phyloP scores from a whole-genome alignment of 257 asterid genomes.

The Solanum virginianum region DNA sequence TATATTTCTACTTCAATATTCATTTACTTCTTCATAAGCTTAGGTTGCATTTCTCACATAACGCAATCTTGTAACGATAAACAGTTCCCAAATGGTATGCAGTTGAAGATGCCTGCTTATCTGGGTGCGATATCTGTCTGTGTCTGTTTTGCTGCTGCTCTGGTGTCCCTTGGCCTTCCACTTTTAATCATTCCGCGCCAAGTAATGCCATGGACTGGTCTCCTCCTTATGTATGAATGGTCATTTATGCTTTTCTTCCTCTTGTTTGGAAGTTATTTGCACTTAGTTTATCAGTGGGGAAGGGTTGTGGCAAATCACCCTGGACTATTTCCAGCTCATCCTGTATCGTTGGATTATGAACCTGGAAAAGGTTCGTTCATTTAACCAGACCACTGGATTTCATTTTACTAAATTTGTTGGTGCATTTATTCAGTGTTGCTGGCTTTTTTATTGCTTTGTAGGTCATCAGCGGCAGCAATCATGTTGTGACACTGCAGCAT shows the following conservation, averaged over 20 bases:
- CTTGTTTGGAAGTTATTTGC: conserved; percentile 65
- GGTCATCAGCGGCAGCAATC: conserved; percentile 70
- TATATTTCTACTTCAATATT: background rate
- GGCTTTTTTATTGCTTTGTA: conserved; percentile 15
- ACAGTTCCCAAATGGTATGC: conserved; percentile 49
- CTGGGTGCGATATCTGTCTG: conserved; percentile 55
- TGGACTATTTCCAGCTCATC: conserved; percentile 15
- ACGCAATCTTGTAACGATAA: conserved; percentile 1
- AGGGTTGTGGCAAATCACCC: conserved; percentile 43
- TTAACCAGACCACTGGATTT: background rate
- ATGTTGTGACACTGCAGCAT: conserved; percentile 50
- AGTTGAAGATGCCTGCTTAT: conserved; percentile 57
- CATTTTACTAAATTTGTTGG: background rate
- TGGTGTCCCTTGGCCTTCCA: conserved; percentile 63
- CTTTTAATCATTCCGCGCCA: conserved; percentile 70
- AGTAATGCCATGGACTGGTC: conserved; percentile 94
- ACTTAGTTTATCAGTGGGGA: conserved; percentile 57
- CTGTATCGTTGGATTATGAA: conserved; percentile 54
- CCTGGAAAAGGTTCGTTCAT: conserved; percentile 65
- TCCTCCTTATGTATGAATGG: conserved; percentile 92
- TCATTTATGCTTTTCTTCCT: conserved; percentile 72
- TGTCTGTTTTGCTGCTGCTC: conserved; percentile 48
- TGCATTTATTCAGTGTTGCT: background rate
- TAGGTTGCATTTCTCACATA: background rate
- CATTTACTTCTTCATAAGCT: background rate